These are phyloP conservation scores for Globisporangium camurandrum DNA, from an alignment of 352 stramenopile species.

Conservation along the genomic window DNA sequence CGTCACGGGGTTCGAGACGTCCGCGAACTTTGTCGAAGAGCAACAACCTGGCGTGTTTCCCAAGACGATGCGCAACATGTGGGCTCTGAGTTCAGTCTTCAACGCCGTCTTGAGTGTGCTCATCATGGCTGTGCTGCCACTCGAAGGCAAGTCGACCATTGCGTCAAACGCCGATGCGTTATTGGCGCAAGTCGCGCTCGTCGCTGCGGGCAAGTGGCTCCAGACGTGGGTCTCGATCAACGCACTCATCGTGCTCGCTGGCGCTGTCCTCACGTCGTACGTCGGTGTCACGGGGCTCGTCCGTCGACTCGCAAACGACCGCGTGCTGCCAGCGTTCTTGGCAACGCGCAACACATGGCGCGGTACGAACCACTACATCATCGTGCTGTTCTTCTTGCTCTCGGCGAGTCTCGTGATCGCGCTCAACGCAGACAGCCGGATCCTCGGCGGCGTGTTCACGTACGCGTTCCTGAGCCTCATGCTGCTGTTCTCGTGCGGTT, in stretches of 20 bases:
- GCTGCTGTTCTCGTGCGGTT: constrained; percentile 73
- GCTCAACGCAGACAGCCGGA: constrained; percentile 64
- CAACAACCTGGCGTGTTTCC: constrained; percentile 24
- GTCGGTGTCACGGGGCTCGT: constrained; percentile 68
- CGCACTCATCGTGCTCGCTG: constrained; percentile 81
- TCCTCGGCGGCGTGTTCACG: constrained; percentile 76
- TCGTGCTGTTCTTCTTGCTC: constrained; percentile 63
- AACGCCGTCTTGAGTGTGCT: constrained; percentile 72
- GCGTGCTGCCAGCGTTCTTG: constrained; percentile 46
- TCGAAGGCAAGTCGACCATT: constrained; percentile 47
- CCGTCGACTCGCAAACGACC: constrained; percentile 61
- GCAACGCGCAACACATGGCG: constrained; percentile 43
- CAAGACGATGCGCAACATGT: constrained; percentile 22
- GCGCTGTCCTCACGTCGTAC: constrained; percentile 79
- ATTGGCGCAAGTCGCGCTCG: constrained; percentile 53
- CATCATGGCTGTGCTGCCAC: constrained; percentile 62
- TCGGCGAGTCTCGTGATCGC: constrained; percentile 54
- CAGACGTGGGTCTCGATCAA: constrained; percentile 61
- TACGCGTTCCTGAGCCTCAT: constrained; percentile 83
- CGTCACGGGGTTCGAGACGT: constrained; percentile 87
- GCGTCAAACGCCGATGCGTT: constrained; percentile 51
- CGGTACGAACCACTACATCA: constrained; percentile 74
- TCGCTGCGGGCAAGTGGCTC: constrained; percentile 29
- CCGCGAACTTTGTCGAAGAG: constrained; percentile 83
- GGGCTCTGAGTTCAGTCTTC: constrained; percentile 72